Base-by-base conservation (phyloP, 2,329 filamentous ascomycete genomes). In the Fusarium aywerte region DNA sequence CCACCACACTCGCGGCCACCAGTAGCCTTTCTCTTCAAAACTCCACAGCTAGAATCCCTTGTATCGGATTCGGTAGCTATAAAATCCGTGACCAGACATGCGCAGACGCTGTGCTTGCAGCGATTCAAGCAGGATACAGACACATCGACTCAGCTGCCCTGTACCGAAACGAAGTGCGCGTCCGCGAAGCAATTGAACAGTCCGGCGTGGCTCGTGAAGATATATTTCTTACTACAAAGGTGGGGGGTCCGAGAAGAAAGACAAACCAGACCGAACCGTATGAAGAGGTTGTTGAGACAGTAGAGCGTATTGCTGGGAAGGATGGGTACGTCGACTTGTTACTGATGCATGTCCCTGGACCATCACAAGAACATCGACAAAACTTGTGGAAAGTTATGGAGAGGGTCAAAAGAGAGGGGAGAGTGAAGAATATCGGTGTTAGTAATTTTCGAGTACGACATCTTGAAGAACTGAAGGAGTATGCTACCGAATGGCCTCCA, bases 31-130 rank as follows among this genome's bases (percentile, higher is more conserved):
- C 62, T 8, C 66, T 80, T 16, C 58, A 65, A 27, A 69, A 71
- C 16, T 71, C 74, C 2, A 48, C 21, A 31, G 38, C 21, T 11
- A 58, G 58, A 15, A 89, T 92, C 18, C 90, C 91, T 23, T 83
- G 82, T 27, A 83, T 93, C 11, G 90, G 90, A 13, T 92, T 92
- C 72, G 90, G 90, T 48, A 89, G 92, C 61, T 93, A 90, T 78
- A 85, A 84, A 61, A 87, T 88, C 7, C 81, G 82, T 4, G 75
- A 80, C 35, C 74, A 83, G 39, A 80, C 82, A 63, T 91, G 88
- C 75, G 80, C 83, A 11, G 74, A 82, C 32, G 89, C 89, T 2
- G 88, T 85, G 67, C 78, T 86, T 5, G 80, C 81, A 42, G 90
- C 88, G 2, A 78, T 90, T 50, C 78, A 81, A 35, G 76, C 77